Conservation (phyloP, 2,329 filamentous ascomycete species). For the Cladophialophora exuberans region DNA sequence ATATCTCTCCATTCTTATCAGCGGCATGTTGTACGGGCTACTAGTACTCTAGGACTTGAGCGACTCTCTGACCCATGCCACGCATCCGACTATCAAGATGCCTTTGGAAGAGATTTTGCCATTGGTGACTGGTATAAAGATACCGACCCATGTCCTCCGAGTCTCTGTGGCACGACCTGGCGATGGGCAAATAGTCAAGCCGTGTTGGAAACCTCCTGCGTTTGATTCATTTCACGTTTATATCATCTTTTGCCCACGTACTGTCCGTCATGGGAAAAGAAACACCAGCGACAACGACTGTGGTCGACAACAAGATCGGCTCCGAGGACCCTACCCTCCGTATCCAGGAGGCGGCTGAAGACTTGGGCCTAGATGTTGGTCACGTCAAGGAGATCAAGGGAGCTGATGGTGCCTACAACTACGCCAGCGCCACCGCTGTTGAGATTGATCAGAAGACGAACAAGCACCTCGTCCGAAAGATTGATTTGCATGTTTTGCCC, state of each 20-base stretch:
- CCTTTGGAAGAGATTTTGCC: background rate
- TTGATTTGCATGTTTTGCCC: constrained; percentile 7
- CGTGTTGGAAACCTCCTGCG: background rate
- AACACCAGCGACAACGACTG: background rate
- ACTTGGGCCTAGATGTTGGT: constrained; percentile 5
- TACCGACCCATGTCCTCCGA: background rate
- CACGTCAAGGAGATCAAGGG: constrained; percentile 11
- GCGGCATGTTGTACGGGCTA: background rate
- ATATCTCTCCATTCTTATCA: constrained; percentile 1
- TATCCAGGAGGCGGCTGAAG: constrained; percentile 1
- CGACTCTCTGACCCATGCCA: background rate
- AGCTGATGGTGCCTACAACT: constrained; percentile 6
- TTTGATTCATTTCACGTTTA: background rate
- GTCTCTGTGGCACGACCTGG: background rate
- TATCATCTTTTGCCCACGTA: background rate
- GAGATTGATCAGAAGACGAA: constrained; percentile 9
- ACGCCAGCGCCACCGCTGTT: constrained; percentile 1
- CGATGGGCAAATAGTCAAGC: background rate
- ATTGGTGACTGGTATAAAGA: constrained; percentile 8
- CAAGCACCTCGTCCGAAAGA: constrained; percentile 6
- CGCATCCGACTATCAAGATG: background rate
- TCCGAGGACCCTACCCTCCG: background rate
- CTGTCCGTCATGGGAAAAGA: constrained; percentile 8
- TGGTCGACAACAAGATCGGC: background rate
- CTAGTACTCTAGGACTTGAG: constrained; percentile 9